Conservation (phyloP, 164 flowering plant species). For the Magnolia officinalis region DNA sequence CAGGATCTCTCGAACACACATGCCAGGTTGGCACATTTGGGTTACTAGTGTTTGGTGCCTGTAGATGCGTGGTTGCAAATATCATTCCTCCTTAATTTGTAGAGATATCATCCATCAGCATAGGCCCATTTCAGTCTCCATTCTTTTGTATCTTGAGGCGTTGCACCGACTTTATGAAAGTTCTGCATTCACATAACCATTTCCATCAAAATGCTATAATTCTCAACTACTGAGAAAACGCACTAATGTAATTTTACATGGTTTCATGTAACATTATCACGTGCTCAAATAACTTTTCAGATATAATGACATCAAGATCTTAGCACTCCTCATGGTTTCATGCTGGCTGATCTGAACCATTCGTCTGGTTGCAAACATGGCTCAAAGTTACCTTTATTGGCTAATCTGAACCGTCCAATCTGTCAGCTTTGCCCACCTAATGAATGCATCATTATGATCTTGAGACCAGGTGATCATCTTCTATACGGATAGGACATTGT, state of each 20-base stretch:
- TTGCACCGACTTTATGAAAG: conserved; percentile 3
- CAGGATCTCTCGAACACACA: too few species aligned
- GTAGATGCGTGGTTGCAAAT: not conserved
- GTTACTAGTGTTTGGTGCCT: not conserved
- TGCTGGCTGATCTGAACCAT: too few species aligned
- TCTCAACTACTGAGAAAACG: not conserved
- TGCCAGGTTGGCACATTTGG: not conserved
- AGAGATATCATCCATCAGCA: not conserved
- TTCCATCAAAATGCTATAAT: not conserved
- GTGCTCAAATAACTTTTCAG: too few species aligned
- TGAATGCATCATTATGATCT: too few species aligned
- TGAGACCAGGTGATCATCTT: too few species aligned
- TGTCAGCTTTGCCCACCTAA: not conserved
- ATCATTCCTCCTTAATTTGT: not conserved
- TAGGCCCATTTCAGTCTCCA: not conserved
- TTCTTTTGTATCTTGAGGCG: conserved; percentile 8
- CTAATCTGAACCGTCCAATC: not conserved
- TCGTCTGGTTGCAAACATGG: too few species aligned
- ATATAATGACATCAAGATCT: too few species aligned
- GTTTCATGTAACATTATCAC: too few species aligned
- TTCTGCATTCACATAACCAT: conserved; percentile 1
- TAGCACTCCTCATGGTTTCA: too few species aligned
- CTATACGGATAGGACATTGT: too few species aligned
- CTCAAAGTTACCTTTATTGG: not conserved
- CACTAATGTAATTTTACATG: too few species aligned